Evolutionary conservation across 1,139 yeast species (phyloP).

Genomic region (Candida smagusa): DNA sequence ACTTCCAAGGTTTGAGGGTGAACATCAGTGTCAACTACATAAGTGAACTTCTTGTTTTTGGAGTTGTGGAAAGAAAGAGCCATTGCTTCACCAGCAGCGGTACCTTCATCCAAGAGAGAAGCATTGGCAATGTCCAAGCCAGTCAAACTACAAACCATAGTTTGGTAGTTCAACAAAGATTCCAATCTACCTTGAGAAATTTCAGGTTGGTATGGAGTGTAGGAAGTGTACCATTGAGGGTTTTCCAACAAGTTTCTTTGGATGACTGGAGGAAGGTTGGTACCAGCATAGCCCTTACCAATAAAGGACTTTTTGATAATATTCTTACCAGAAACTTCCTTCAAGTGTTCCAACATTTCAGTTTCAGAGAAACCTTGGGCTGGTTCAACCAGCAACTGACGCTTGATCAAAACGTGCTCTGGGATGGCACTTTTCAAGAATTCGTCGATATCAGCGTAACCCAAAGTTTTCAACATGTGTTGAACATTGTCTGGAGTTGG

Average conservation of each 20-base stretch:
- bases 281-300: conserved; percentile 94
- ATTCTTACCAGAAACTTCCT: conserved; percentile 71
- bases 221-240: conserved; percentile 98
- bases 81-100: conserved; percentile 99
- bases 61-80: conserved; percentile 68
- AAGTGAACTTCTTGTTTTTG: conserved; percentile 65
- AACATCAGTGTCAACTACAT: conserved; percentile 70
- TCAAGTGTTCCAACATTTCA: conserved; percentile 70
- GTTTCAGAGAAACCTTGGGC: conserved; percentile 74
- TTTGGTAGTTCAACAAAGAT: conserved; percentile 85
- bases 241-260: conserved; percentile 88
- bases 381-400: conserved; percentile 64
- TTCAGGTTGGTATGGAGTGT: conserved; percentile 98
- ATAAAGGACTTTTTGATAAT: conserved; percentile 69
- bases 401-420: conserved; percentile 62
- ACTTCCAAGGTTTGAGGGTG: conserved; percentile 89
- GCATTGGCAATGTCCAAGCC: conserved; percentile 94
- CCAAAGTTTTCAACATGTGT: conserved; percentile 63
- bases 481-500: conserved; percentile 64
- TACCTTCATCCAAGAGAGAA: conserved; percentile 90
- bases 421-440: conserved; percentile 79
- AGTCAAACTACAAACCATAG: conserved; percentile 82
- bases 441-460: conserved; percentile 63
- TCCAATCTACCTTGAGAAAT: conserved; percentile 95
- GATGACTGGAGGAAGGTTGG: conserved; percentile 85